Conservation (phyloP, 129 eudicot genomes). For the Glebionis coronaria region DNA sequence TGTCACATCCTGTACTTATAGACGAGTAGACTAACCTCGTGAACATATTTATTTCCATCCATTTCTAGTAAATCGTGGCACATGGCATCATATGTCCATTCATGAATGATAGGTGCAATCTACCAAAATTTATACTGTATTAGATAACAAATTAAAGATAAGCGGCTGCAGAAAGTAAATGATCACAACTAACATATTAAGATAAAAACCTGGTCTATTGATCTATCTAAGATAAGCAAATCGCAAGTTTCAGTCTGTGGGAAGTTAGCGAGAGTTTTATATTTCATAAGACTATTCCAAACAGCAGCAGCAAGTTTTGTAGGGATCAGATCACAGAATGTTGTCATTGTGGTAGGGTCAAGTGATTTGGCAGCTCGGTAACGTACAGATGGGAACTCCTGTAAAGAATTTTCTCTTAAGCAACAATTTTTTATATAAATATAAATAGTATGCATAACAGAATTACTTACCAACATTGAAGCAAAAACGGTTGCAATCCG, state of each 20-base stretch:
- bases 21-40: constrained; percentile 51
- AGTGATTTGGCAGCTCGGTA: constrained; percentile 95
- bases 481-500: constrained; percentile 95
- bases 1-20: constrained; percentile 1
- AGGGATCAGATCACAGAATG: constrained; percentile 79
- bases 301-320: constrained; percentile 94
- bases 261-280: constrained; percentile 61
- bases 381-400: constrained; percentile 92
- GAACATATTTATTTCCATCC: constrained; percentile 92
- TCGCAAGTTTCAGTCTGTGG: constrained; percentile 95
- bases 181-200: constrained; percentile 3
- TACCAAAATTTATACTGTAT: constrained; percentile 28
- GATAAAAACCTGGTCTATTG: constrained; percentile 78
- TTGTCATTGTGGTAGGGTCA: constrained; percentile 81
- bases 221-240: constrained; percentile 81
- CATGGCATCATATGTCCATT: constrained; percentile 99
- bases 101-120: constrained; percentile 96
- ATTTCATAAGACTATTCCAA: constrained; percentile 79
- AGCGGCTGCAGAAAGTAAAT: neutral
- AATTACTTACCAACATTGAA: constrained; percentile 67
- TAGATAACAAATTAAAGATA: constrained; percentile 8
- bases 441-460: neutral
- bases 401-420: constrained; percentile 18
- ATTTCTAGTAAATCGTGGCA: constrained; percentile 81
- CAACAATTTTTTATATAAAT: neutral